Conservation (phyloP, 176 grass and related monocot genomes). For the bread wheat (Triticum aestivum) region IWGSC_CS_RefSeq_v2.1 NC_057811.1:485323695-485324194, state of each 20-base stretch:
- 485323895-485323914: background rate
- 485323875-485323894: accelerated
- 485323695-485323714: too few species aligned
- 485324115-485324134: background rate
- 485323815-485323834: accelerated
- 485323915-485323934: background rate
- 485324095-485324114: background rate
- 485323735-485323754: too few species aligned
- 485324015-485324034: background rate
- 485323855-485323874: background rate
- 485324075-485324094: too few species aligned
- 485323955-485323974: background rate
- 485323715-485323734: too few species aligned
- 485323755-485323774: too few species aligned
- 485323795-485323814: background rate
- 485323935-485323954: too few species aligned
- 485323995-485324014: background rate
- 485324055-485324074: background rate
- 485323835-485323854: background rate
- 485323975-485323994: too few species aligned
- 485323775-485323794: too few species aligned
- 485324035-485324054: background rate
- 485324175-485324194: accelerated
- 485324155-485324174: background rate
- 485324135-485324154: background rate